phyloP scores from a whole-genome alignment of 192 early-diverging fungal species.

The Coemansia reversa region DNA sequence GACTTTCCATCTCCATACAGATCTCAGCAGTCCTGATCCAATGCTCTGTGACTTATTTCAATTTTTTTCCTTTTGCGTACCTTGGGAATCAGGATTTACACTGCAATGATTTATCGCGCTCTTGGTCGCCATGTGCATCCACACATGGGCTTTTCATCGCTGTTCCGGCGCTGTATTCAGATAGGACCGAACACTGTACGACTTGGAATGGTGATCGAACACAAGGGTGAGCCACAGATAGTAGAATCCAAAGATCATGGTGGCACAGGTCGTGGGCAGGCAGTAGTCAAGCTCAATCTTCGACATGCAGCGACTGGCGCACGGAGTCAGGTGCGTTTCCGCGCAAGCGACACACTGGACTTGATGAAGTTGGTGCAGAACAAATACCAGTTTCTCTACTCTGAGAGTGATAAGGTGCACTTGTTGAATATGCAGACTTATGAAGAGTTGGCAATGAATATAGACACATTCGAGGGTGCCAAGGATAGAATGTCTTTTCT shows the following conservation, averaged over 20 bases:
- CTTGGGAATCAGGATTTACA: no score
- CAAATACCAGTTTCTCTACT: constrained; percentile 73
- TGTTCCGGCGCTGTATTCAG: constrained; percentile 31
- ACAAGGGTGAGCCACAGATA: constrained; percentile 64
- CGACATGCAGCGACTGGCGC: constrained; percentile 63
- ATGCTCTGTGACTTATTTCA: no score
- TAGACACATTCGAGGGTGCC: constrained; percentile 61
- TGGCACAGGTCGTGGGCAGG: constrained; percentile 67
- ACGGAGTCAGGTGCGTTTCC: constrained; percentile 67
- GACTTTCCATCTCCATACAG: no score
- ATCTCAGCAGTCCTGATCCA: no score
- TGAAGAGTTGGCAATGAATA: constrained; percentile 66
- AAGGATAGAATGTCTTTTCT: constrained; percentile 50
- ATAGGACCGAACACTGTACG: constrained; percentile 49
- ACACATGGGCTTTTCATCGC: no score
- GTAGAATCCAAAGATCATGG: constrained; percentile 66
- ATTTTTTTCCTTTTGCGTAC: no score
- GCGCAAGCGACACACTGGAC: constrained; percentile 67
- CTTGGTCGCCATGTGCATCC: no score
- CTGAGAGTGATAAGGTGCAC: constrained; percentile 61
- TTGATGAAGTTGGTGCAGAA: constrained; percentile 67
- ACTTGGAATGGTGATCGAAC: constrained; percentile 69
- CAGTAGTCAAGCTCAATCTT: constrained; percentile 68
- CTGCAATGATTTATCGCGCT: no score
- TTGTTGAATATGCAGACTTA: constrained; percentile 68